phyloP scores from a whole-genome alignment of 1,284 basidiomycete species.

The Cutaneotrichosporon arboriforme region DNA sequence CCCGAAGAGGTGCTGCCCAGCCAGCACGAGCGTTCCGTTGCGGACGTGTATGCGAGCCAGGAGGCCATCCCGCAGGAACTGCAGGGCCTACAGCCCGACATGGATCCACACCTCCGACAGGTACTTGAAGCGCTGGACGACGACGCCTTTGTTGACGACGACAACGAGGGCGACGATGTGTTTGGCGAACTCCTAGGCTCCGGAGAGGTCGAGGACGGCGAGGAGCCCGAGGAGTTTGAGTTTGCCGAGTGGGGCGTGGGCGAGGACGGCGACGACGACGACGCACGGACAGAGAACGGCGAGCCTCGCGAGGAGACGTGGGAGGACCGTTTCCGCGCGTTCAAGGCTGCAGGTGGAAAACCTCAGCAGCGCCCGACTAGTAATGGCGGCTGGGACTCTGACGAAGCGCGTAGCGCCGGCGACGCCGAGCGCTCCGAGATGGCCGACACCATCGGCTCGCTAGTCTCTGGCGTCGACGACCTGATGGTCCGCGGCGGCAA shows the following conservation, averaged over 20 bases:
- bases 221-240: constrained; percentile 54
- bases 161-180: constrained; percentile 56
- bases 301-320: constrained; percentile 51
- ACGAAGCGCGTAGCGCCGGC: constrained; percentile 1
- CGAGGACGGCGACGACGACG: constrained; percentile 30
- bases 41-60: constrained; percentile 60
- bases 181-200: constrained; percentile 39
- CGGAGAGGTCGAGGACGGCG: constrained; percentile 58
- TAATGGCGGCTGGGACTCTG: constrained; percentile 17
- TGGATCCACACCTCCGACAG: constrained; percentile 94
- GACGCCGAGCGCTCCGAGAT: constrained; percentile 60
- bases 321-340: constrained; percentile 70
- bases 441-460: constrained; percentile 68
- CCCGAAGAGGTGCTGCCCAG: constrained; percentile 71
- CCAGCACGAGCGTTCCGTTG: constrained; percentile 63
- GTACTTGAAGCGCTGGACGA: constrained; percentile 92
- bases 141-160: constrained; percentile 76
- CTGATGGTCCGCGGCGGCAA: constrained; percentile 65
- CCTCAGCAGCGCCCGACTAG: constrained; percentile 43
- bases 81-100: constrained; percentile 86
- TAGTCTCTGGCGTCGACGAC: constrained; percentile 59
- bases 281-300: constrained; percentile 38
- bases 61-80: constrained; percentile 69
- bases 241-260: constrained; percentile 61
- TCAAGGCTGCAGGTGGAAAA: constrained; percentile 53